These are phyloP conservation scores for Metschnikowia lochheadii DNA, from an alignment of 805 yeast genomes.

Conservation along the genomic window DNA sequence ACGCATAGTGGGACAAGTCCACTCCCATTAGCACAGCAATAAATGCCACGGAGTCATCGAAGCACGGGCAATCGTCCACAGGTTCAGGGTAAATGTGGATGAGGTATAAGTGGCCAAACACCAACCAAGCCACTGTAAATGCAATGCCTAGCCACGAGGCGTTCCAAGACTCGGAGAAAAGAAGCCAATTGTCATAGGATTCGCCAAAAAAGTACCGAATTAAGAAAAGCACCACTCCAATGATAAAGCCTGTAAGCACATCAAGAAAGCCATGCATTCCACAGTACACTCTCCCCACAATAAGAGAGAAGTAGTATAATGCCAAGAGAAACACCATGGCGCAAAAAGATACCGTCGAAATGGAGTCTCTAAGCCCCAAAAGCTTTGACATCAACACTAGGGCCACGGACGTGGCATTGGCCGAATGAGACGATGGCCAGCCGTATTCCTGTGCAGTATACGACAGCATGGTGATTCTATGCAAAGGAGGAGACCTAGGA, in stretches of 20 bases:
- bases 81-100: slow-evolving; percentile 78
- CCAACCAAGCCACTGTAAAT: slow-evolving; percentile 34
- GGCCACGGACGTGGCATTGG: slow-evolving; percentile 85
- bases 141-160: slow-evolving; percentile 18
- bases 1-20: slow-evolving; percentile 57
- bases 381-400: slow-evolving; percentile 33
- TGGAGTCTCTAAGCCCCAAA: slow-evolving; percentile 12
- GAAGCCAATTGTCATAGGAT: slow-evolving; percentile 45
- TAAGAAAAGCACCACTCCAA: slow-evolving; percentile 57
- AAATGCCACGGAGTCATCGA: slow-evolving; percentile 91
- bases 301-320: slow-evolving; percentile 59
- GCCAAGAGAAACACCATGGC: slow-evolving; percentile 18
- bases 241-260: slow-evolving; percentile 55
- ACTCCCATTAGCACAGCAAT: slow-evolving; percentile 81
- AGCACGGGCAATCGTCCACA: slow-evolving; percentile 92
- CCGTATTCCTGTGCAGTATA: slow-evolving; percentile 93
- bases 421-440: slow-evolving; percentile 90
- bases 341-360: slow-evolving; percentile 11
- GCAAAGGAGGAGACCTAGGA: slow-evolving; percentile 88
- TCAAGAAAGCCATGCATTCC: slow-evolving; percentile 97
- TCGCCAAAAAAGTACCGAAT: slow-evolving; percentile 40
- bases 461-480: slow-evolving; percentile 84
- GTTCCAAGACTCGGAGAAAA: slow-evolving; percentile 22
- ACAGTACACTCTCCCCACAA: slow-evolving; percentile 82
- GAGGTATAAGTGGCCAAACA: slow-evolving; percentile 42